A percentile compares a stretch with the other conserved stretches of the same genome.
phyloP scores from a whole-genome alignment of 2,329 filamentous ascomycete species.

The Scedosporium apiospermum region DNA sequence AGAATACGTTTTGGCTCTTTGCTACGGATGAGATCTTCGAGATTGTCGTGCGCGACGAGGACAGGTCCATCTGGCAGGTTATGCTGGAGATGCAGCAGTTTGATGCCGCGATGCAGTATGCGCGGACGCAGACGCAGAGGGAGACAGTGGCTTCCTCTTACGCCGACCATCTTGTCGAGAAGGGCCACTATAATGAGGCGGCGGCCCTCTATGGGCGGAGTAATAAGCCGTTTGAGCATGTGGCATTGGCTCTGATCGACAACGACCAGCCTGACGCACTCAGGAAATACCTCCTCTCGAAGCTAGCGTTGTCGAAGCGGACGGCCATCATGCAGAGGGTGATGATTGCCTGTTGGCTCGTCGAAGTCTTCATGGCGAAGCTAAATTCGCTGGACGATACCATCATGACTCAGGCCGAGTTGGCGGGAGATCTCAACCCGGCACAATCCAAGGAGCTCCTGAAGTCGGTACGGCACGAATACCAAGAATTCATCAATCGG shows the following conservation, averaged over 20 bases:
- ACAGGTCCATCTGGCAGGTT: slow-evolving; percentile 88
- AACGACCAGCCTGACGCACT: slow-evolving; percentile 83
- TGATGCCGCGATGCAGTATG: slow-evolving; percentile 77
- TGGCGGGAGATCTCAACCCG: slow-evolving; percentile 61
- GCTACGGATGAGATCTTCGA: slow-evolving; percentile 88
- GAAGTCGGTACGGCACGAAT: slow-evolving; percentile 63
- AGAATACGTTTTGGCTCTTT: slow-evolving; percentile 97
- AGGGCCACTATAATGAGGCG: slow-evolving; percentile 75
- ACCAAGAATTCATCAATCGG: slow-evolving; percentile 75
- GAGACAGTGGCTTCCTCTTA: slow-evolving; percentile 88
- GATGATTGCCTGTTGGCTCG: slow-evolving; percentile 91
- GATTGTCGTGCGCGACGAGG: slow-evolving; percentile 82
- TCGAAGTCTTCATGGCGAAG: slow-evolving; percentile 96
- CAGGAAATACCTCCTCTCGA: slow-evolving; percentile 79
- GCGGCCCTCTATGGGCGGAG: slow-evolving; percentile 88
- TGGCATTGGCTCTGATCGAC: slow-evolving; percentile 84
- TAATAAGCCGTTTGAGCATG: slow-evolving; percentile 94
- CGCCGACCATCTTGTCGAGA: slow-evolving; percentile 76
- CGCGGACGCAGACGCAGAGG: slow-evolving; percentile 69
- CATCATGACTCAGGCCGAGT: slow-evolving; percentile 78
- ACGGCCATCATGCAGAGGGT: slow-evolving; percentile 81
- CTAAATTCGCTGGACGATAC: slow-evolving; percentile 90
- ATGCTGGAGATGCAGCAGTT: slow-evolving; percentile 83
- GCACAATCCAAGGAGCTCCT: slow-evolving; percentile 65
- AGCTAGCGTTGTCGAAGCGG: slow-evolving; percentile 74